A percentile compares a stretch with the other conserved stretches of the same genome.
Conservation (phyloP, 129 eudicot genomes). For the Arctium lappa region DNA sequence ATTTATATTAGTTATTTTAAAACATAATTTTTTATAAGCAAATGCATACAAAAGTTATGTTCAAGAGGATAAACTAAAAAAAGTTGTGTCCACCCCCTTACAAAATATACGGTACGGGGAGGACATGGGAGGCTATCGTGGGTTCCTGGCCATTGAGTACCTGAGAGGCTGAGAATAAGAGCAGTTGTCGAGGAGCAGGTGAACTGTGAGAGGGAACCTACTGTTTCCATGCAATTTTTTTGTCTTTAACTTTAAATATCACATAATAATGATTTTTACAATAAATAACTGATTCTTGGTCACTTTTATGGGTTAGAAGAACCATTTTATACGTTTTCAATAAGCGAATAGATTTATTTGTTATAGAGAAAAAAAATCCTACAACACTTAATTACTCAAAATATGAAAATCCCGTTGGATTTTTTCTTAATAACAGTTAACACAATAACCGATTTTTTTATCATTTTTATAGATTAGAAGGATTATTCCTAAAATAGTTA, state of each 20-base stretch:
- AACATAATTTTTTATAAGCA: neutral
- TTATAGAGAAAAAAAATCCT: no score
- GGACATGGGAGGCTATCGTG: neutral
- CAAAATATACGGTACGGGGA: neutral
- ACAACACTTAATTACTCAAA: no score
- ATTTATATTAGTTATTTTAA: neutral
- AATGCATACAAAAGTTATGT: neutral
- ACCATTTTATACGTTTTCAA: no score
- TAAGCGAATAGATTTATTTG: no score
- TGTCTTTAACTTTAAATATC: neutral
- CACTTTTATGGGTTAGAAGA: neutral
- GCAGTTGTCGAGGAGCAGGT: neutral
- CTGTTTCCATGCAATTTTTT: neutral
- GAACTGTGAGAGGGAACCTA: neutral
- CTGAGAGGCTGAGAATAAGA: neutral
- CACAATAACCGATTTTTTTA: no score
- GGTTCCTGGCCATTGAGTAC: neutral
- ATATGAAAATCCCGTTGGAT: no score
- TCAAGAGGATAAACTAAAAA: neutral
- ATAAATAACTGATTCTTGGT: neutral
- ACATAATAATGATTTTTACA: neutral
- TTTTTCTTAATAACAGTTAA: no score
- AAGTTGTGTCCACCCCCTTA: neutral
- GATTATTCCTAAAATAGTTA: no score
- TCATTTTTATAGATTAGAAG: no score